These are phyloP conservation scores for Kazachstania bromeliacearum DNA, from an alignment of 805 yeast genomes.

Conservation along the genomic window DNA sequence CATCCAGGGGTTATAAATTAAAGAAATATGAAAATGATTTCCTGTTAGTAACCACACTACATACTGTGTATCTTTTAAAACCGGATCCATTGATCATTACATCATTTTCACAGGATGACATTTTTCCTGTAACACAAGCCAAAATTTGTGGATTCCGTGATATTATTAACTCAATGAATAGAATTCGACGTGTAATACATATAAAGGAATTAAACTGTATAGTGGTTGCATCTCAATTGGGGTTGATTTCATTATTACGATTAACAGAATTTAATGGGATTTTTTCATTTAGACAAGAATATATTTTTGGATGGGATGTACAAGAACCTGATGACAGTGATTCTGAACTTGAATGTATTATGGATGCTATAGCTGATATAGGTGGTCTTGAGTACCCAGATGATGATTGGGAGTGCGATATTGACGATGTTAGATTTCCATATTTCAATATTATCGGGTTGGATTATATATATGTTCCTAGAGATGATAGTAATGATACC, in stretches of 20 bases:
- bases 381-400: slow-evolving; percentile 4
- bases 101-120: slow-evolving; percentile 15
- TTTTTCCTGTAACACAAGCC: slow-evolving; percentile 14
- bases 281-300: slow-evolving; percentile 24
- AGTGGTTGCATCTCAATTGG: slow-evolving; percentile 21
- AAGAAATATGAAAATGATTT: slow-evolving; percentile 12
- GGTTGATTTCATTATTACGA: slow-evolving; percentile 19
- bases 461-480: slow-evolving; percentile 16
- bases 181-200: slow-evolving; percentile 16
- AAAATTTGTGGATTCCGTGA: slow-evolving; percentile 8
- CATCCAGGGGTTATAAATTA: slow-evolving; percentile 12
- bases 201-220: slow-evolving; percentile 21
- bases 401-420: slow-evolving; percentile 7
- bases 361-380: slow-evolving; percentile 7
- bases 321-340: slow-evolving; percentile 11
- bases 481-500: slow-evolving; percentile 5
- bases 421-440: slow-evolving; percentile 16
- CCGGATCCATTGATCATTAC: slow-evolving; percentile 17
- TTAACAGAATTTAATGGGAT: slow-evolving; percentile 23
- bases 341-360: slow-evolving; percentile 6
- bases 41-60: slow-evolving; percentile 13
- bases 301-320: slow-evolving; percentile 20
- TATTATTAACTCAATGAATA: slow-evolving; percentile 5
- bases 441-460: slow-evolving; percentile 14
- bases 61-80: slow-evolving; percentile 10